phyloP scores from a whole-genome alignment of 2,329 filamentous ascomycete species.

The Ophiostoma fasciatum region DNA sequence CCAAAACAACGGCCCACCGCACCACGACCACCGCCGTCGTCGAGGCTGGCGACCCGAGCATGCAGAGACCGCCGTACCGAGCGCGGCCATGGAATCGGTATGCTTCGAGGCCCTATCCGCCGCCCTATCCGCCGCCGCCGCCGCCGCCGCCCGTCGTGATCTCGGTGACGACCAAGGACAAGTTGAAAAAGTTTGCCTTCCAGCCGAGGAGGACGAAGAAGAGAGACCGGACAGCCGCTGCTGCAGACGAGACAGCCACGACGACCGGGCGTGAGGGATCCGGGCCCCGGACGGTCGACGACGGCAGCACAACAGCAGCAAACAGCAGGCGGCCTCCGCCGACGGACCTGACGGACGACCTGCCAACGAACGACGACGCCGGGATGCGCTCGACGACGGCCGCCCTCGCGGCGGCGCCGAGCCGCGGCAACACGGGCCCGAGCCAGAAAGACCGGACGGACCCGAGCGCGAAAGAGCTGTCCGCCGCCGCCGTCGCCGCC shows the following conservation, averaged over 20 bases:
- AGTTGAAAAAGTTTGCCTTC: constrained; percentile 43
- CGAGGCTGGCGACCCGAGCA: too few species aligned
- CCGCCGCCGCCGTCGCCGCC: too few species aligned
- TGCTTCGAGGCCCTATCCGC: constrained; percentile 16
- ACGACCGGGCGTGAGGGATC: too few species aligned
- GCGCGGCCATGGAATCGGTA: constrained; percentile 35
- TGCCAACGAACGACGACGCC: not conserved
- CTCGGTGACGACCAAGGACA: constrained; percentile 44
- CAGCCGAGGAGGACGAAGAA: constrained; percentile 14
- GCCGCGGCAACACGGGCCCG: not conserved
- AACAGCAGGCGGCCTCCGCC: too few species aligned
- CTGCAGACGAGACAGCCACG: too few species aligned
- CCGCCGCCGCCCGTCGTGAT: constrained; percentile 30
- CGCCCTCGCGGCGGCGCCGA: not conserved
- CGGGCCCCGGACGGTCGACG: too few species aligned
- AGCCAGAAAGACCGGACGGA: too few species aligned
- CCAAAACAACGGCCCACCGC: too few species aligned
- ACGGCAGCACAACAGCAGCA: too few species aligned
- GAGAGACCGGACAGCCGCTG: not conserved
- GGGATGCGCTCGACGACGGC: not conserved
- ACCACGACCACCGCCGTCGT: too few species aligned
- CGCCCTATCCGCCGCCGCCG: constrained; percentile 17
- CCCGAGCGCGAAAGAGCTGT: not conserved
- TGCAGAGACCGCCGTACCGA: too few species aligned
- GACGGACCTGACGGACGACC: too few species aligned